Evolutionary conservation across 148 eudicot genomes (phyloP), one percentile per base, ranked within the genome.

Genomic region (Salicornia ramosissima): DNA sequence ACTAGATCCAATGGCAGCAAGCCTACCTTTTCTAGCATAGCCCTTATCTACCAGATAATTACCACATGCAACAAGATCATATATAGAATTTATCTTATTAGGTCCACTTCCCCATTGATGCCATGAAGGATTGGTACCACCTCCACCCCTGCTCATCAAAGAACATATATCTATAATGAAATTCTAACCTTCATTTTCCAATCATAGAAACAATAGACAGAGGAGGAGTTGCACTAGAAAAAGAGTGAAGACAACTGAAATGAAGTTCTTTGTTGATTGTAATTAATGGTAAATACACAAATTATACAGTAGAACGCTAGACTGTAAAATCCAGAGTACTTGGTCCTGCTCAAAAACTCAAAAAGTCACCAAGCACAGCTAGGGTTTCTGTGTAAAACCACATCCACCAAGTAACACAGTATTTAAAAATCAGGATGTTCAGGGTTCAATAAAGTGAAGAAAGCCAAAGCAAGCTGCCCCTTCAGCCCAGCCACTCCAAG

Each of bases 1-100:
- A 85, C 99, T 94, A 28, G 78, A 68, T 70, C 91, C 97, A 63
- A 88, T 49, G 55, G 91, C 92, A 74, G 91, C 82, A 67, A 94
- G 92, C 79, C 75, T 78, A 72, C 76, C 83, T 76, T 75, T 77
- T 59, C 80, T 65, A 72, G 92, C 85, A 69, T 88, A 91, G 52
- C 87, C 91, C 79, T 91, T 82, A 11, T 80, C 73, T 61, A 89
- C 80, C 67, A 94, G 84, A 74, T 86, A 90, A 42, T 85, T 76
- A 30, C 86, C 90, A 73, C 99, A 94, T 18, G 97, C 79, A 43
- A 87, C 71, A 68, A 88, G 87, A 80, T 94, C 99, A 79, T 79
- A 22, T 59, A 94, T 78, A 52, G 99, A 94, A 75, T 94, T 94
- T 21, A 82, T 80, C 78, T 94, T 94, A 68, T 82, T 68, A 74